Evolutionary conservation across 1,284 basidiomycete genomes (phyloP).

Genomic region (Xerocomus amazonicus): DNA sequence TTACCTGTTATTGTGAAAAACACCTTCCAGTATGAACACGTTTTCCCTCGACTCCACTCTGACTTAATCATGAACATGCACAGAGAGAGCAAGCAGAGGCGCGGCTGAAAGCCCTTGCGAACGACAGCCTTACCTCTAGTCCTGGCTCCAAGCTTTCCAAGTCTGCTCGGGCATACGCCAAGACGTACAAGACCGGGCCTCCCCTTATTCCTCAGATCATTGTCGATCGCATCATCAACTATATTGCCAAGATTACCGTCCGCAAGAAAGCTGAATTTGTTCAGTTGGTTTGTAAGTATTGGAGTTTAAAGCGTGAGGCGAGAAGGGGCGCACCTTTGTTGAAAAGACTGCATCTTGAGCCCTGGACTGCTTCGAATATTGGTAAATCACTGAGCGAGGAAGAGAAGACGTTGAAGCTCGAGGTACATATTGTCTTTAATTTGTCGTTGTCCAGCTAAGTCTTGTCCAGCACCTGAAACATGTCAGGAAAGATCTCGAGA

Average conservation of each 20-base stretch:
- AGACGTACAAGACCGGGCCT: slow-evolving; percentile 75
- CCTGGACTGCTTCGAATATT: slow-evolving; percentile 85
- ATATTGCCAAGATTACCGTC: slow-evolving; percentile 71
- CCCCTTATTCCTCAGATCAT: slow-evolving; percentile 75
- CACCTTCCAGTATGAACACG: slow-evolving; percentile 73
- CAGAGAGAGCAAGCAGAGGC: slow-evolving; percentile 68
- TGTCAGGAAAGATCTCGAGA: slow-evolving; percentile 78
- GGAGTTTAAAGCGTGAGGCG: slow-evolving; percentile 95
- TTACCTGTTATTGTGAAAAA: slow-evolving; percentile 83
- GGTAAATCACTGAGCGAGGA: slow-evolving; percentile 70
- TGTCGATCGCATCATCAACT: slow-evolving; percentile 73
- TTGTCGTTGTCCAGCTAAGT: slow-evolving; percentile 10
- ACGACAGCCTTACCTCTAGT: slow-evolving; percentile 41
- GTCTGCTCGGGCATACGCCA: slow-evolving; percentile 75
- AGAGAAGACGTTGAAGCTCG: slow-evolving; percentile 83
- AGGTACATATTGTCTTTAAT: slow-evolving; percentile 42
- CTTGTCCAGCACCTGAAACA: slow-evolving; percentile 57
- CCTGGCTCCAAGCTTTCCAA: slow-evolving; percentile 52
- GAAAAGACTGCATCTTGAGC: slow-evolving; percentile 93
- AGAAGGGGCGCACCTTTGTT: slow-evolving; percentile 90
- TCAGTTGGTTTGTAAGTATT: slow-evolving; percentile 83
- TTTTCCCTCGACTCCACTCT: slow-evolving; percentile 1
- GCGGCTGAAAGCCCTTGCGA: slow-evolving; percentile 53
- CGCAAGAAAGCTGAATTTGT: slow-evolving; percentile 80
- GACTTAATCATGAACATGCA: slow-evolving; percentile 4